phyloP scores from a whole-genome alignment of 305 asterid genomes.

The Solanum hybrid region DNA sequence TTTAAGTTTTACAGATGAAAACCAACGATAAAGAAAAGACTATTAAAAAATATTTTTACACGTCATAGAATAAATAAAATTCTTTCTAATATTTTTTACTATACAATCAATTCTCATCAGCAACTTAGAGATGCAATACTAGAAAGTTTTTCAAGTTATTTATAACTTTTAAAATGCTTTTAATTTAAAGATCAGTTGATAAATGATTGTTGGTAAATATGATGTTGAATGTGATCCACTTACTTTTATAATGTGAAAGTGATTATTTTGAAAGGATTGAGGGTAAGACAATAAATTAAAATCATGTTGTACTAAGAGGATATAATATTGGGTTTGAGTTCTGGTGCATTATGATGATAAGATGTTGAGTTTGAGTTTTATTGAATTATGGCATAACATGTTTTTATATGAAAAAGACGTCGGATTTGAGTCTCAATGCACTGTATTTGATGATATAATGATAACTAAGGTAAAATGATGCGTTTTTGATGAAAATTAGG shows the following conservation, averaged over 20 bases:
- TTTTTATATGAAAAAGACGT: too few relatives aligned
- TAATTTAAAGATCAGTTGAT: background rate
- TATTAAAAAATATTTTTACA: background rate
- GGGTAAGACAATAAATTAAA: background rate
- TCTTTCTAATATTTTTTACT: background rate
- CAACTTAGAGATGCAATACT: background rate
- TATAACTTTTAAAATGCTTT: too few relatives aligned
- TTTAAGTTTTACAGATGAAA: background rate
- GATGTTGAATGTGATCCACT: background rate
- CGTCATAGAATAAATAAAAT: background rate
- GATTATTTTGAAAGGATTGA: background rate
- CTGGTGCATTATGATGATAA: background rate
- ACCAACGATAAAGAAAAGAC: background rate
- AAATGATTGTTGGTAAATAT: background rate
- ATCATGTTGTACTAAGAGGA: background rate
- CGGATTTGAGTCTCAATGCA: background rate
- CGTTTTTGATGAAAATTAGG: background rate
- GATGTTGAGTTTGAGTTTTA: background rate
- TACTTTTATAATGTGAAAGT: background rate
- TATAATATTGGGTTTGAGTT: background rate
- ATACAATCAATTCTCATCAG: background rate
- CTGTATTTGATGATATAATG: background rate
- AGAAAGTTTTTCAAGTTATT: background rate
- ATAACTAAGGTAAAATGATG: background rate
- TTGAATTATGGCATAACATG: background rate